These are phyloP conservation scores for Rhizophora apiculata DNA, from an alignment of 345 rosid genomes.

Conservation along the genomic window DNA sequence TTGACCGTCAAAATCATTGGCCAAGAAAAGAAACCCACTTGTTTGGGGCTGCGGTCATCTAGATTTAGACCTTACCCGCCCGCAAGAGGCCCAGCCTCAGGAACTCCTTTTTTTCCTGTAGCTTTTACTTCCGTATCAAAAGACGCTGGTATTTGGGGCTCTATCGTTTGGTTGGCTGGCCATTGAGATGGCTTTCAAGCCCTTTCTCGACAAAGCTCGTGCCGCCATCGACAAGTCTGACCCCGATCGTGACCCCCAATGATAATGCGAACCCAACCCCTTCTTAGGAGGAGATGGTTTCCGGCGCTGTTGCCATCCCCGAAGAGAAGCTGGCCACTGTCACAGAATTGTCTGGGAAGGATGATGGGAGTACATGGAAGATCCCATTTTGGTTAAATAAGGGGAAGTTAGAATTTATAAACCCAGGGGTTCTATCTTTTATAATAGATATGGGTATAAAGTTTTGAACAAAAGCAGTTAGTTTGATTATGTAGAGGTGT, in stretches of 20 bases:
- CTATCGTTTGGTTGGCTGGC: slow-evolving; percentile 78
- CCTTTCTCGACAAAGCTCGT: slow-evolving; percentile 57
- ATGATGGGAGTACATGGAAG: no score
- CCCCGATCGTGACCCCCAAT: slow-evolving; percentile 60
- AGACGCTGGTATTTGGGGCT: slow-evolving; percentile 60
- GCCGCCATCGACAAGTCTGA: slow-evolving; percentile 68
- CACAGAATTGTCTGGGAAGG: slow-evolving; percentile 1
- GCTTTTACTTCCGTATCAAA: background rate
- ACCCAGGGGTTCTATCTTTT: no score
- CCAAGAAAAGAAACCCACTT: background rate
- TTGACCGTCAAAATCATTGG: background rate
- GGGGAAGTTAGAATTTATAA: no score
- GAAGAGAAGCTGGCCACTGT: slow-evolving; percentile 4
- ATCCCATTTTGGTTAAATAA: no score
- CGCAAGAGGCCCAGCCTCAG: no score
- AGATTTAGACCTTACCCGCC: no score
- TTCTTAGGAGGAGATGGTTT: background rate
- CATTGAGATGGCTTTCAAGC: slow-evolving; percentile 75
- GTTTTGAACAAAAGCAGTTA: no score
- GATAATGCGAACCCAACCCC: slow-evolving; percentile 13
- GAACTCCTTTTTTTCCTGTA: no score
- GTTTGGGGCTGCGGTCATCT: no score
- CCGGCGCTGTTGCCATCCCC: background rate
- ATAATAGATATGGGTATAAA: no score
- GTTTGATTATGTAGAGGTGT: no score